Base-by-base conservation (phyloP, 495 filamentous ascomycete genomes). In the Neurospora sp. region DNA sequence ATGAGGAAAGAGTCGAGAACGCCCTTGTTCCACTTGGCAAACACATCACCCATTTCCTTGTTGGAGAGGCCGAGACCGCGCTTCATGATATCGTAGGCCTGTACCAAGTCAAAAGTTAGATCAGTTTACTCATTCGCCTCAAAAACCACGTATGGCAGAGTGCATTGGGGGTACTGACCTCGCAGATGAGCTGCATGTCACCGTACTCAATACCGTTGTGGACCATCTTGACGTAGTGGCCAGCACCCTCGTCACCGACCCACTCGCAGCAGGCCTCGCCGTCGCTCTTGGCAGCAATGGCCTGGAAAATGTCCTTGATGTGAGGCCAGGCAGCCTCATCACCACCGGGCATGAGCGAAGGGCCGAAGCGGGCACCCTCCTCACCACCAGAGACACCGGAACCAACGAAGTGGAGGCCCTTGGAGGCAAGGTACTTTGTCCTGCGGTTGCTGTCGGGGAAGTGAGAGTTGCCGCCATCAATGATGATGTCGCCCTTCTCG, bases 191-290 rank as follows among this genome's bases (percentile, higher is more conserved):
- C 88, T 99, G 96, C 96, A 99, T 99, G 85, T 99, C 96, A 91
- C 96, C 96, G 81, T 99, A 99, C 86, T 99, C 96, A 80, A 99
- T 99, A 89, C 96, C 96, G 83, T 99, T 99, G 91, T 99, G 96
- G 73, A 99, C 96, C 96, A 99, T 99, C 91, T 99, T 99, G 87
- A 99, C 94, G 88, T 97, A 99, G 89, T 99, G 96, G 74, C 96
- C 96, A 81, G 96, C 91, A 88, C 96, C 96, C 82, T 97, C 94
- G 87, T 99, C 96, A 87, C 96, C 96, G 76, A 98, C 96, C 96
- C 96, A 99, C 84, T 99, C 94, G 82, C 96, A 99, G 89, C 96
- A 99, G 59, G 96, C 83, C 88, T 99, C 96, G 75, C 90, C 91
- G 77, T 97, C 94, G 82, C 92, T 94, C 90, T 98, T 98, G 83